Conservation (phyloP, 768 basidiomycete genomes). For the Neoboletus magnificus region DNA sequence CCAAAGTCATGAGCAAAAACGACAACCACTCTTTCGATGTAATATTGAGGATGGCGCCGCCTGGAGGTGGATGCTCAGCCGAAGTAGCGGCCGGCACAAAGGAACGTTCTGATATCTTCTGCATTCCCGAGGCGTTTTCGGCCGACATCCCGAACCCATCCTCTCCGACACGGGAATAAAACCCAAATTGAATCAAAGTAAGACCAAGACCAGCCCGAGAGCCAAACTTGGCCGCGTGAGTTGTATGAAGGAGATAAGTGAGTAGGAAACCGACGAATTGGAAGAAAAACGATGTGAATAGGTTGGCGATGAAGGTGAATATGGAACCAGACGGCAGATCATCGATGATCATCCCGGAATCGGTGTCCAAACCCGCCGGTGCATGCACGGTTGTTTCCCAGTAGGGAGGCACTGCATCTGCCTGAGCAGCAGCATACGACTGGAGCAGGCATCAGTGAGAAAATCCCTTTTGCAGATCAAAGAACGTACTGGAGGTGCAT, state of each 20-base stretch:
- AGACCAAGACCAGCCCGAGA: constrained; percentile 94
- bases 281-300: constrained; percentile 92
- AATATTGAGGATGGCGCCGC: constrained; percentile 29
- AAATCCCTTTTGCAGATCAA: not conserved
- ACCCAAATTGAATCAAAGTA: constrained; percentile 90
- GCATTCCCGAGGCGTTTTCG: constrained; percentile 15
- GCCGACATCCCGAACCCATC: constrained; percentile 28
- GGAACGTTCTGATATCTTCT: constrained; percentile 16
- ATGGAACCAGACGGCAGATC: constrained; percentile 83
- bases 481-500: constrained; percentile 76
- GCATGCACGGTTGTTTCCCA: constrained; percentile 96
- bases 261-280: constrained; percentile 92
- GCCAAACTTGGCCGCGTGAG: constrained; percentile 92
- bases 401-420: constrained; percentile 90
- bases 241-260: constrained; percentile 88
- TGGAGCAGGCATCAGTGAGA: constrained; percentile 26
- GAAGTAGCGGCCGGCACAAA: constrained; percentile 22
- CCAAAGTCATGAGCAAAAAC: constrained; percentile 88
- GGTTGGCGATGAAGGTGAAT: constrained; percentile 69
- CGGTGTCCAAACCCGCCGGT: constrained; percentile 48
- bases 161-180: constrained; percentile 54
- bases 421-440: constrained; percentile 85
- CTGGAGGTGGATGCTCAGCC: constrained; percentile 19
- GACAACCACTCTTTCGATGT: constrained; percentile 84
- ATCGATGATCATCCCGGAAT: constrained; percentile 80